phyloP scores from a whole-genome alignment of 2,329 filamentous ascomycete species.

The Nigrospora sphaerica region DNA sequence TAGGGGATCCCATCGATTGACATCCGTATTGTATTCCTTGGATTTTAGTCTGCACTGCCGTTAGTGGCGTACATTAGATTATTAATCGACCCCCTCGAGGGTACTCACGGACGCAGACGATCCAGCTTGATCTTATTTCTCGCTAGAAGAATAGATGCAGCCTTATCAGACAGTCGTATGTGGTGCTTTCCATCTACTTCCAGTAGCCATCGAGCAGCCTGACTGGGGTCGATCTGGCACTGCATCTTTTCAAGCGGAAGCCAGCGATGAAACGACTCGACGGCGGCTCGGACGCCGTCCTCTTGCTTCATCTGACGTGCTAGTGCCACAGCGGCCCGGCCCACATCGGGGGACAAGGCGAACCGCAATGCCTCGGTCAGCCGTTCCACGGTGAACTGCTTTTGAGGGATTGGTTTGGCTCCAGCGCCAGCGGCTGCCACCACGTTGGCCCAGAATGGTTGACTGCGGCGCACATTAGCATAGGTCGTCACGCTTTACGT shows the following conservation, averaged over 20 bases:
- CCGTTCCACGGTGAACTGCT: slow-evolving; percentile 21
- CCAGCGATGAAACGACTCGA: slow-evolving; percentile 28
- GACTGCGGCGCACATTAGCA: slow-evolving; percentile 6
- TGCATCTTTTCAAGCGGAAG: slow-evolving; percentile 22
- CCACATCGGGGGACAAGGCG: slow-evolving; percentile 5
- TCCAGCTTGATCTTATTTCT: slow-evolving; percentile 39
- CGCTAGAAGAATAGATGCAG: slow-evolving; percentile 44
- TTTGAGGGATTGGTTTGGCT: slow-evolving; percentile 25
- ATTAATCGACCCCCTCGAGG: too few relatives aligned
- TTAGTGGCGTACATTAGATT: slow-evolving; percentile 10
- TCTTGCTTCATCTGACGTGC: slow-evolving; percentile 25
- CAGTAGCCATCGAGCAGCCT: slow-evolving; percentile 30
- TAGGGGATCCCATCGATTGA: slow-evolving; percentile 24
- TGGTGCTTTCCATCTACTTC: slow-evolving; percentile 24
- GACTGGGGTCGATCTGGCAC: slow-evolving; percentile 29
- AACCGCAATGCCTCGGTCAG: slow-evolving; percentile 26
- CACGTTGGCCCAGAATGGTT: slow-evolving; percentile 35
- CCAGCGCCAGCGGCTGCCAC: slow-evolving; percentile 30
- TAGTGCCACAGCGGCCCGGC: slow-evolving; percentile 21
- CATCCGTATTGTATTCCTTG: slow-evolving; percentile 21
- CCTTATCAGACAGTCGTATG: slow-evolving; percentile 38
- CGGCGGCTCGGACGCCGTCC: slow-evolving; percentile 26
- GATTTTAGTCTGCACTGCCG: slow-evolving; percentile 36
- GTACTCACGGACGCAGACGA: too few relatives aligned
- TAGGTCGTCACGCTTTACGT: too few relatives aligned